Conservation (phyloP, 2,329 filamentous ascomycete species). For the Botrytis byssoidea region DNA sequence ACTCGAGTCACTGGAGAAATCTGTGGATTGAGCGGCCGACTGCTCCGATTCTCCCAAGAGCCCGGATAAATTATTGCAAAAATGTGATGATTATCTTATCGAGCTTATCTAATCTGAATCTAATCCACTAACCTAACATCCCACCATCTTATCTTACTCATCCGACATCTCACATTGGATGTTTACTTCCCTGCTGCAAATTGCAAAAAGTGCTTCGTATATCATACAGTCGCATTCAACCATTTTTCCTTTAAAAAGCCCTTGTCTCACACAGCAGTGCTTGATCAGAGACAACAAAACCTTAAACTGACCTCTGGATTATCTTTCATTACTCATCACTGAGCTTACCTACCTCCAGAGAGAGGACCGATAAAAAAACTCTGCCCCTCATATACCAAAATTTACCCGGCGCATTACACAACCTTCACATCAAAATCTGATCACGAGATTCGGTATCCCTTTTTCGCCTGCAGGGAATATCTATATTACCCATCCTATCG, state of each 20-base stretch:
- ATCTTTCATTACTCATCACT: not conserved
- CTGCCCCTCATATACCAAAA: not conserved
- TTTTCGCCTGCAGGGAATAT: not conserved
- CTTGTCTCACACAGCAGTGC: constrained; percentile 3
- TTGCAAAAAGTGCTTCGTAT: not conserved
- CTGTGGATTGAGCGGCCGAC: not conserved
- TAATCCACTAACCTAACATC: not conserved
- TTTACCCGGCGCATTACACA: not conserved
- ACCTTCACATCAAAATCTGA: not conserved
- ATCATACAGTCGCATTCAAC: constrained; percentile 3
- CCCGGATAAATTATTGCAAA: not conserved
- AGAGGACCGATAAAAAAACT: not conserved
- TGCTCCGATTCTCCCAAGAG: not conserved
- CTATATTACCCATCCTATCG: not conserved
- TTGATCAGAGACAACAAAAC: constrained; percentile 3
- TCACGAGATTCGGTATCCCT: not conserved
- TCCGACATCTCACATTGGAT: not conserved
- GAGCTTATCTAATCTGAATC: constrained; percentile 3
- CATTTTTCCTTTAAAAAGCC: not conserved
- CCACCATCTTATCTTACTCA: constrained; percentile 8
- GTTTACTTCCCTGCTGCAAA: not conserved
- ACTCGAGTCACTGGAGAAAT: too few species aligned
- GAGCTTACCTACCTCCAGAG: too few species aligned
- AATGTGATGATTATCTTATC: not conserved
- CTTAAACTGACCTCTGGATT: constrained; percentile 6